A percentile compares a stretch with the other conserved stretches of the same genome.
These are phyloP conservation scores for Escallonia rubra DNA, from an alignment of 129 eudicot species.

Conservation along the genomic window DNA sequence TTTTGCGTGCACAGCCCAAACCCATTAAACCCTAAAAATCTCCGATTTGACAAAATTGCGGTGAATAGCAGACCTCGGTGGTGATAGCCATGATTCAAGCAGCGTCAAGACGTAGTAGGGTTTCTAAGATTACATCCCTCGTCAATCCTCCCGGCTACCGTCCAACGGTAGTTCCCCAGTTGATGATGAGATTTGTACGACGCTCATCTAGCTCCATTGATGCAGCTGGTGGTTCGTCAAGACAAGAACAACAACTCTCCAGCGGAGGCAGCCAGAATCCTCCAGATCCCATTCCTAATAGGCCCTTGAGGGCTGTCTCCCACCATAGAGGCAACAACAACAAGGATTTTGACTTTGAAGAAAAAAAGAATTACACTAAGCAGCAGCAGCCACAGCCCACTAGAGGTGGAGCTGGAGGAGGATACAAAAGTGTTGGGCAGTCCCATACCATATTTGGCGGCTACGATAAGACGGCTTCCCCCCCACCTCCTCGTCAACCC, in stretches of 20 bases:
- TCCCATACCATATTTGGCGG: not conserved
- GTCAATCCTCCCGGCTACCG: not conserved
- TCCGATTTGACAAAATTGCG: no score
- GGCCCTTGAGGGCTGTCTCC: slow-evolving; percentile 9
- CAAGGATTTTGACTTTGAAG: not conserved
- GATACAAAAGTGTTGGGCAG: not conserved
- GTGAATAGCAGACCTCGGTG: not conserved
- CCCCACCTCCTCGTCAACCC: not conserved
- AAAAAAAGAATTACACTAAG: not conserved
- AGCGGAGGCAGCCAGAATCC: not conserved
- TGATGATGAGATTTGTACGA: not conserved
- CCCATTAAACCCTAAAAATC: not conserved
- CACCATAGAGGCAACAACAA: not conserved
- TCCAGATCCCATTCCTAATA: slow-evolving; percentile 15
- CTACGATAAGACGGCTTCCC: slow-evolving; percentile 6
- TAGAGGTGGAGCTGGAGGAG: not conserved
- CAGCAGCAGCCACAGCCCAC: not conserved
- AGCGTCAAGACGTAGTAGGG: not conserved
- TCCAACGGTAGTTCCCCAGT: not conserved
- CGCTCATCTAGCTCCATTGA: slow-evolving; percentile 1
- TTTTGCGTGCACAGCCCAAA: no score
- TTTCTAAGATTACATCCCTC: not conserved
- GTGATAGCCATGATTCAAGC: not conserved
- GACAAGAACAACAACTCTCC: not conserved
- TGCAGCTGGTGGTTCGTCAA: not conserved